Base-by-base conservation (phyloP, 2,329 filamentous ascomycete species). In the Metarhizium brunneum region DNA sequence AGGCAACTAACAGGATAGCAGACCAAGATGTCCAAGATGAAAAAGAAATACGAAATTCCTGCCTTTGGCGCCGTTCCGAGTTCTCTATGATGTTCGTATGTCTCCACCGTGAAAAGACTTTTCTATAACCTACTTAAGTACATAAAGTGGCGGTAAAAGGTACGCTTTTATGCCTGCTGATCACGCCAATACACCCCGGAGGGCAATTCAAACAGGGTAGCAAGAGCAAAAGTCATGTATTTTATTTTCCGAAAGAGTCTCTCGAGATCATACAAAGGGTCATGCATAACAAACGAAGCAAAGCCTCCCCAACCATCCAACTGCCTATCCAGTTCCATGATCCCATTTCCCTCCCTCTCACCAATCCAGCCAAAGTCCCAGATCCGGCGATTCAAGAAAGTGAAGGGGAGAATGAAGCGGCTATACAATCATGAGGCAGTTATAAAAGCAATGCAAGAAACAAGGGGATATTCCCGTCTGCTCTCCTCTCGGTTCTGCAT, bases 241-340 rank as follows among this genome's bases (percentile, higher is more conserved):
- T 35, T 45, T n/a, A 25, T 43, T 11, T 54, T 40, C 52, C 47
- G 38, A 25, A 35, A 43, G 11, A 47, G 49, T 50, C 45, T 47
- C 49, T n/a, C 35, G 20, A 55, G 50, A 58, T 59, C 54, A 58
- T 58, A 60, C 58, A 60, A 59, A 54, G 52, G 52, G 53, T 45
- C 50, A 35, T 53, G 50, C 51, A 50, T 48, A 25, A 48, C 18
- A 50, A 47, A 11, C 20, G 20, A 53, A 38, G 47, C 40, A 36
- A 55, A 52, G 47, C 45, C 10, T 42, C 47, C 16, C 20, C 40
- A 25, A 32, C 42, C 55, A 51, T 54, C 48, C 55, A 48, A 56
- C 45, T 29, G 25, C 47, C 49, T 29, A 38, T 35, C 51, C 20
- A 48, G 8, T n/a, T 30, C 18, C 45, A 48, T 48, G 6, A 20